A percentile compares a stretch with the other conserved stretches of the same genome.
Evolutionary conservation across 306 rosid species (phyloP).

Genomic region (Myrica gale): DNA sequence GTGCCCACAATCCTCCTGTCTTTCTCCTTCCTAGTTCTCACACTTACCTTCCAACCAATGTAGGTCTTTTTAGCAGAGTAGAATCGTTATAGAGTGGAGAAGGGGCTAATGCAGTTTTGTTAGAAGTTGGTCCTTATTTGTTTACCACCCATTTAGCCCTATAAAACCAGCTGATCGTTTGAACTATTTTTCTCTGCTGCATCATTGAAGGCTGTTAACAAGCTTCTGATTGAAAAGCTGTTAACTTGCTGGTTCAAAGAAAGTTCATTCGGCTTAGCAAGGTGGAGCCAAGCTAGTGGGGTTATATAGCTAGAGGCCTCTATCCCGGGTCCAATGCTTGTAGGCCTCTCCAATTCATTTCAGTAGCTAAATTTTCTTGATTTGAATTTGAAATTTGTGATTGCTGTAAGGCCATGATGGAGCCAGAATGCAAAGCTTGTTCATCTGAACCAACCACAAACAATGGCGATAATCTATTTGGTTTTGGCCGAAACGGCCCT

Average conservation of each 20-base stretch:
- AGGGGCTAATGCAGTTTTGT: slow-evolving; percentile 69
- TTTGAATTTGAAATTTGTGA: background rate
- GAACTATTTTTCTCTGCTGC: slow-evolving; percentile 7
- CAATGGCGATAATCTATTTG: background rate
- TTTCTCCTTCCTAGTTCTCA: slow-evolving; percentile 24
- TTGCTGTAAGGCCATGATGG: too few relatives aligned
- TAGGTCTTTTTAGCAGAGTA: slow-evolving; percentile 26
- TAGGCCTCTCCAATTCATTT: slow-evolving; percentile 35
- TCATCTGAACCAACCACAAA: background rate
- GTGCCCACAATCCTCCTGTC: slow-evolving; percentile 22
- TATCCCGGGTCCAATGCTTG: slow-evolving; percentile 25
- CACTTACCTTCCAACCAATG: slow-evolving; percentile 24
- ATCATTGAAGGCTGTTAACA: slow-evolving; percentile 34
- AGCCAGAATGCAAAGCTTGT: background rate
- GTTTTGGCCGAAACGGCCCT: too few relatives aligned
- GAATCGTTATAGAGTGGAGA: slow-evolving; percentile 7
- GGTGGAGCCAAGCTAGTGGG: slow-evolving; percentile 38
- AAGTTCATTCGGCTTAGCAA: slow-evolving; percentile 17
- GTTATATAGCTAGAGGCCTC: slow-evolving; percentile 18
- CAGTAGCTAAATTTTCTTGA: slow-evolving; percentile 24
- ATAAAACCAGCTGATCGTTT: slow-evolving; percentile 20
- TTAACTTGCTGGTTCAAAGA: slow-evolving; percentile 25
- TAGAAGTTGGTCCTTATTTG: slow-evolving; percentile 43
- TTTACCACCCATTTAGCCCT: slow-evolving; percentile 33
- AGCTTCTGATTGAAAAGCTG: slow-evolving; percentile 37